These are phyloP conservation scores for Aspergillus sp. DNA, from an alignment of 2,329 filamentous ascomycete genomes.

Conservation along the genomic window DNA sequence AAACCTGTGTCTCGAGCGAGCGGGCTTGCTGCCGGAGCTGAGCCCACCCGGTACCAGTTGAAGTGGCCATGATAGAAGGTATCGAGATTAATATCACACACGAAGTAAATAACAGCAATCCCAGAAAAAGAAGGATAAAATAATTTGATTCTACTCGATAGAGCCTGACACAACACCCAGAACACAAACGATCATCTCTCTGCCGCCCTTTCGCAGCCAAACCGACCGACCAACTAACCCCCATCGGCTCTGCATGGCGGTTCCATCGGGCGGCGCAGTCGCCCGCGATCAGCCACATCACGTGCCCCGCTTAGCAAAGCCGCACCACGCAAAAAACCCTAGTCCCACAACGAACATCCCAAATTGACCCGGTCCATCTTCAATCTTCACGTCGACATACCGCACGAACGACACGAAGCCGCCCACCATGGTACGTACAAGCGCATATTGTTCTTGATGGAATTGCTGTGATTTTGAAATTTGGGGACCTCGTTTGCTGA, in stretches of 20 bases:
- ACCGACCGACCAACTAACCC: neutral
- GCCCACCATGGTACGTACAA: conserved; percentile 40
- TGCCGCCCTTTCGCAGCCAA: neutral
- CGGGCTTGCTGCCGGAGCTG: conserved; percentile 91
- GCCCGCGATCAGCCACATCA: conserved; percentile 16
- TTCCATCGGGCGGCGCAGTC: neutral
- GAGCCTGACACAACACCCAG: too few species aligned
- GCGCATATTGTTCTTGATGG: conserved; percentile 5
- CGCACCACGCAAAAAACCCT: conserved; percentile 34
- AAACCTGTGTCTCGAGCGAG: conserved; percentile 81
- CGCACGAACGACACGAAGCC: conserved; percentile 40
- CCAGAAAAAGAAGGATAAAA: neutral
- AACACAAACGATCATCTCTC: too few species aligned
- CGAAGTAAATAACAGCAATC: neutral
- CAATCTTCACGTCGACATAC: conserved; percentile 42
- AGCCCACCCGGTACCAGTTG: conserved; percentile 72
- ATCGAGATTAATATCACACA: neutral
- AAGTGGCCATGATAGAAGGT: conserved; percentile 44
- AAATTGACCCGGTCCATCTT: conserved; percentile 38
- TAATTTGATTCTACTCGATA: neutral
- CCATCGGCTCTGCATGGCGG: neutral
- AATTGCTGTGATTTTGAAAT: neutral
- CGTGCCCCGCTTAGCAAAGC: conserved; percentile 28
- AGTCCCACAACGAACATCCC: conserved; percentile 40
- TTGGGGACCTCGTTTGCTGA: conserved; percentile 12